Percentiles rank a stretch among this genome's conserved stretches.
Conservation (phyloP, 139 green algal genomes). For the Auxenochlorella pyrenoidosa region DNA sequence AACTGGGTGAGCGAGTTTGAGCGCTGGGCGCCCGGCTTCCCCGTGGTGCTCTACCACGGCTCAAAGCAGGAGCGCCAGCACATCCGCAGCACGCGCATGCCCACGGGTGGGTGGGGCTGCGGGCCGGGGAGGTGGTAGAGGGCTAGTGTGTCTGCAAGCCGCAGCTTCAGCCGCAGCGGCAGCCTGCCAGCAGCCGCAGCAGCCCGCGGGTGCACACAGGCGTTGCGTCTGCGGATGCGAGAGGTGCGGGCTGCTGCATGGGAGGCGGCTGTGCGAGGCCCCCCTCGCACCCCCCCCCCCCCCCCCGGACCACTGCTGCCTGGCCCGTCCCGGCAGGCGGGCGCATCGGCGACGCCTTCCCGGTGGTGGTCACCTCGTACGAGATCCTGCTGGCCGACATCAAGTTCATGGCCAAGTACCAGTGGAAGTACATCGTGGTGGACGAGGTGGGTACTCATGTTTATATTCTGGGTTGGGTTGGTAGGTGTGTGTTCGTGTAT, state of each 20-base stretch:
- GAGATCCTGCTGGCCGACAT: constrained; percentile 94
- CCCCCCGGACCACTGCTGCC: neutral
- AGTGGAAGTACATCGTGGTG: constrained; percentile 92
- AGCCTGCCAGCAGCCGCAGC: no score
- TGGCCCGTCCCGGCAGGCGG: neutral
- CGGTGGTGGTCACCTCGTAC: constrained; percentile 93
- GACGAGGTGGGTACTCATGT: constrained; percentile 80
- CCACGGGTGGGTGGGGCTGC: constrained; percentile 19
- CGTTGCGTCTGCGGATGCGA: no score
- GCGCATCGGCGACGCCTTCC: constrained; percentile 69
- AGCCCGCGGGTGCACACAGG: no score
- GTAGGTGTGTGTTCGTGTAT: no score
- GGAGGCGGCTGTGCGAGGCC: no score
- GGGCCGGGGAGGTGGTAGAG: neutral
- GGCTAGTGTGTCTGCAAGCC: neutral
- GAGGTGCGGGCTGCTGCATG: no score
- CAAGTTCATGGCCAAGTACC: constrained; percentile 76
- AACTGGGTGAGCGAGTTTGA: constrained; percentile 97
- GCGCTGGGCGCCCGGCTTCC: constrained; percentile 85
- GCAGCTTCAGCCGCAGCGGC: neutral
- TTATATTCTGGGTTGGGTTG: no score
- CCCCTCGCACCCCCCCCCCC: neutral
- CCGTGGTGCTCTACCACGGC: constrained; percentile 95
- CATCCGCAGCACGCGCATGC: constrained; percentile 62
- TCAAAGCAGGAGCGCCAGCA: constrained; percentile 71